Evolutionary conservation across 1,284 basidiomycete species (phyloP), one percentile per base, ranked within the genome.

Genomic region (Mixia osmundae): DNA sequence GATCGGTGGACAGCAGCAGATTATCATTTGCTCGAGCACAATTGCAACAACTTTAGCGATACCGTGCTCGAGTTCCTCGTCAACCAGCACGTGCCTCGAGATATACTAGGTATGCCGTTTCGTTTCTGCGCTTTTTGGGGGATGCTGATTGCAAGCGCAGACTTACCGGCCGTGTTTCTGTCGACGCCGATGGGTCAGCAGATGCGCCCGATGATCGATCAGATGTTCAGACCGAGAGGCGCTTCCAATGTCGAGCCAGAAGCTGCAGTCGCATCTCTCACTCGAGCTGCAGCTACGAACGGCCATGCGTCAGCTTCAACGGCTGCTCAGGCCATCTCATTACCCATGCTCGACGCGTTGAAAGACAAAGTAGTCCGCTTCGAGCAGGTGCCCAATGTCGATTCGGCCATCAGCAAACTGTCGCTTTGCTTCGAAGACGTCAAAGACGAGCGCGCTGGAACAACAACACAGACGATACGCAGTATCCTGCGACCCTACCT

Each of bases 191-290:
- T 59, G 15, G 57, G 56, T 2, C 46, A 49, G 33, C 44, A 47
- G 33, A 42, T 57, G 43, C 46, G 48, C 0, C 56, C 55, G 2
- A 54, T 54, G 47, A 57, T 58, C 33, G 55, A 57, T 32, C 40
- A 47, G 22, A 45, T 47, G 40, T 46, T 49, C 37, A 26, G 36
- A n/a, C 30, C 38, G 16, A 20, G 6, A 19, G 12, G 15, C 25
- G n/a, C 25, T n/a, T 25, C 33, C 18, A 10, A 25, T 28, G 23
- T 20, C 11, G 18, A 15, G 8, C n/a, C n/a, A n/a, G n/a, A n/a
- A 20, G 7, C 18, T 24, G 18, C 33, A 20, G 18, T 23, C 33
- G 14, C 33, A 34, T n/a, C 20, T 34, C 6, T 20, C 33, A 4
- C 33, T 23, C 15, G 12, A n/a, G 8, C 10, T 24, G 9, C 12